Base-by-base conservation (phyloP, 371 early-diverging fungal species). In the Dipsacomyces acuminosporus region DNA sequence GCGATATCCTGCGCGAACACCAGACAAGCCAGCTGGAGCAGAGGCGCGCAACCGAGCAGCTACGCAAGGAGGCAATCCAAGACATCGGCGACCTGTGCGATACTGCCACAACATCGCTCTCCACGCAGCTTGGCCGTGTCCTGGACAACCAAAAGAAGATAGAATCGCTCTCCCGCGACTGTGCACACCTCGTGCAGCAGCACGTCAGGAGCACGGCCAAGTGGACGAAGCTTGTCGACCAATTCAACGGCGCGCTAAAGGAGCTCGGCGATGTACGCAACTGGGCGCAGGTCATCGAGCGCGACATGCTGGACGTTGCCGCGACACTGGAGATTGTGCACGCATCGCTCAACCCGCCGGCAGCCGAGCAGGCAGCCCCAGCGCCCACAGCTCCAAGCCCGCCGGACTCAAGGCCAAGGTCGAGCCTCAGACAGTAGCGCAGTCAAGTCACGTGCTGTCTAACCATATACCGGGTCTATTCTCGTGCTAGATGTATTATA, bases 231-330 rank as follows among this genome's bases (percentile, higher is more conserved):
- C 55, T 72, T 15, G 59, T 64, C 7, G 66, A 69, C 45, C 67
- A 72, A 58, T 66, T 66, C 21, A 61, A 43, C 41, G 59, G 43
- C 2, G 40, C 64, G 22, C 56, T 73, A 19, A 73, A 85, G 82
- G 88, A 87, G 59, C 74, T 90, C 8, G 91, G 91, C 19, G 87
- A 89, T 63, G 82, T 89, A n/a, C 75, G 82, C 53, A 86, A 86
- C 61, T 90, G 91, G 91, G 84, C 86, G 0, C 71, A 75, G 25
- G 81, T 82, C 18, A 81, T 88, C 13, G 85, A 86, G 38, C 65
- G 71, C 48, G 87, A 86, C 53, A 77, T 85, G 77, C 59, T 69
- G 40, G 81, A 83, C 24, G 78, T 82, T 3, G 74, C 80, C 3
- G 63, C 58, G 1, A 76, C 79, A 1, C 58, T 80, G 8, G 81